phyloP scores from a whole-genome alignment of 2,329 filamentous ascomycete species.

The Colletotrichum lindemuthianum region DNA sequence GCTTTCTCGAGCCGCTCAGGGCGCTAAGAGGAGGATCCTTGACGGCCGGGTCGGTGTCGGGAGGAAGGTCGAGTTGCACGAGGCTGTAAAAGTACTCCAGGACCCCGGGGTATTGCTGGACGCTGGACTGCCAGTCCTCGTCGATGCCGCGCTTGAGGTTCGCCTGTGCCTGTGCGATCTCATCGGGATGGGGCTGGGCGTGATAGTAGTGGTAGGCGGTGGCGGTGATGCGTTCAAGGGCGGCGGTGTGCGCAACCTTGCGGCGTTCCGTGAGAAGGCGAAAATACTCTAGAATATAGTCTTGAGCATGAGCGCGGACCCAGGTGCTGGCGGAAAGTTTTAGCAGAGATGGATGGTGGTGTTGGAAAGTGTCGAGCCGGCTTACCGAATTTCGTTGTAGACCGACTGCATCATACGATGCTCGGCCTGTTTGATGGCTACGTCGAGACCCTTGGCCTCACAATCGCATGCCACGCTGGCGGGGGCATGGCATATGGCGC shows the following conservation, averaged over 20 bases:
- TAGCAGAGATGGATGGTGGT: too few relatives aligned
- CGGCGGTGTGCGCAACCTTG: constrained; percentile 64
- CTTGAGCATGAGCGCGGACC: constrained; percentile 73
- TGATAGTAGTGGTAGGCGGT: constrained; percentile 68
- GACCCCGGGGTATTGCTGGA: constrained; percentile 83
- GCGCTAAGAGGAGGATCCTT: constrained; percentile 69
- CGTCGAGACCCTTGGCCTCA: constrained; percentile 72
- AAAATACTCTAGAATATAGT: constrained; percentile 75
- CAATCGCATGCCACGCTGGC: constrained; percentile 70
- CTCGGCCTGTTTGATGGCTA: constrained; percentile 72
- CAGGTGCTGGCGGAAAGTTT: constrained; percentile 58
- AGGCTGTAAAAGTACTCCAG: constrained; percentile 82
- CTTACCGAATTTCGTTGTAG: constrained; percentile 72
- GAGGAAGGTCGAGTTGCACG: constrained; percentile 72
- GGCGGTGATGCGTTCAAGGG: constrained; percentile 65
- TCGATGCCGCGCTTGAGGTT: constrained; percentile 79
- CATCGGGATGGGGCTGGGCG: constrained; percentile 65
- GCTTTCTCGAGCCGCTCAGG: constrained; percentile 59
- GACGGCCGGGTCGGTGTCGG: constrained; percentile 68
- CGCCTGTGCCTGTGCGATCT: constrained; percentile 72
- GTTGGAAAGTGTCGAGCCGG: neutral
- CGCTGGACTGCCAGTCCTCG: constrained; percentile 80
- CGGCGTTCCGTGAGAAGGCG: constrained; percentile 68
- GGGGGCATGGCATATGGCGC: constrained; percentile 72
- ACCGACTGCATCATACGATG: constrained; percentile 70